phyloP scores from a whole-genome alignment of 2,329 filamentous ascomycete genomes.

The Ascocoryne sarcoides region DNA sequence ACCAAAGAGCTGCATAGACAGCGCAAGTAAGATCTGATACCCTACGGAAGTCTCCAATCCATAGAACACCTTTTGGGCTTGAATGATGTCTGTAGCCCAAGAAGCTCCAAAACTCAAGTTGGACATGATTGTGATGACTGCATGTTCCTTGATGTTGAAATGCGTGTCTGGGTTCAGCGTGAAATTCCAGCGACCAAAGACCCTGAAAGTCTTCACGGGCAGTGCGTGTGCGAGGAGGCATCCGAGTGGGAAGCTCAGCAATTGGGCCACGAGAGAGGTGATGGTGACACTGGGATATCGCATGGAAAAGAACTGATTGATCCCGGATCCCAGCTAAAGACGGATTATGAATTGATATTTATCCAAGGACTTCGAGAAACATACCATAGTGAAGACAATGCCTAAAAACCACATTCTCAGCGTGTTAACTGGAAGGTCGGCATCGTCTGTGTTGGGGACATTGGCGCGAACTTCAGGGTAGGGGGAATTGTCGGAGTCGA shows the following conservation, averaged over 20 bases:
- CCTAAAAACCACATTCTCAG: constrained; percentile 58
- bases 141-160: constrained; percentile 63
- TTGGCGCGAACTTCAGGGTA: neutral
- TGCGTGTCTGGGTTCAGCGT: constrained; percentile 54
- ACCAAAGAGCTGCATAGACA: constrained; percentile 54
- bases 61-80: constrained; percentile 36
- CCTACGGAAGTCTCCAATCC: constrained; percentile 55
- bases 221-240: constrained; percentile 44
- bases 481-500: constrained; percentile 2
- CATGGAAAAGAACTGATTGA: constrained; percentile 20
- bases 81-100: constrained; percentile 1
- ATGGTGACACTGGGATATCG: constrained; percentile 31
- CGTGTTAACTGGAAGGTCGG: constrained; percentile 57
- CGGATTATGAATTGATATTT: too few relatives aligned
- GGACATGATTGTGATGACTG: constrained; percentile 54
- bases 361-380: too few relatives aligned
- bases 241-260: constrained; percentile 32
- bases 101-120: constrained; percentile 27
- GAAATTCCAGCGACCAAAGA: constrained; percentile 45
- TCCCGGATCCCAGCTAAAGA: constrained; percentile 8
- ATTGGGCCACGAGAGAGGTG: constrained; percentile 21
- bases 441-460: constrained; percentile 43
- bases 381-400: constrained; percentile 28
- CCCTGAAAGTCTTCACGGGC: constrained; percentile 25
- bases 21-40: constrained; percentile 50